Conservation (phyloP, 1,284 basidiomycete genomes). For the Gymnopus androsaceus region DNA sequence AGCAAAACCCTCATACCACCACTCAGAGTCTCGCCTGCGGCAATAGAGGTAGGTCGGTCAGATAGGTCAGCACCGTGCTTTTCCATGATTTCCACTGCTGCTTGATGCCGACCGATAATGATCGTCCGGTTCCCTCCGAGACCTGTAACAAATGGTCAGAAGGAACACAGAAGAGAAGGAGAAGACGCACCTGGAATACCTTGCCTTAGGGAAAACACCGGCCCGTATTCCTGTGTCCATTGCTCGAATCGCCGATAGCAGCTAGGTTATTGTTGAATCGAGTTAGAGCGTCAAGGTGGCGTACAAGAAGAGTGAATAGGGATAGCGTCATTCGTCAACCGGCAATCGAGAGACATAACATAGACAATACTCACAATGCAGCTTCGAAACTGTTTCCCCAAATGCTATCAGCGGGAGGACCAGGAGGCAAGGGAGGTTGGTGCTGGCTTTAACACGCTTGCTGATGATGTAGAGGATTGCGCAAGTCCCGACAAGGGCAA, state of each 20-base stretch:
- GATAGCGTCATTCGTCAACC: no score
- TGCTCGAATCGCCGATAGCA: conserved; percentile 48
- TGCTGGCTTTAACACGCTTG: conserved; percentile 4
- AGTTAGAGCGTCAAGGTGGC: no score
- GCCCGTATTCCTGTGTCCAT: conserved; percentile 48
- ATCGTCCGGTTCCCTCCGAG: conserved; percentile 29
- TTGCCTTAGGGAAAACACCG: conserved; percentile 44
- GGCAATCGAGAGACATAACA: neutral
- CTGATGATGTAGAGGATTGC: neutral
- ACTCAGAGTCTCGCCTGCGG: conserved; percentile 30
- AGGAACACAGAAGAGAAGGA: no score
- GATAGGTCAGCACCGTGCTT: conserved; percentile 31
- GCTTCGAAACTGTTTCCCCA: conserved; percentile 16
- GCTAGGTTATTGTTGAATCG: no score
- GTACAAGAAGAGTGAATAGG: no score
- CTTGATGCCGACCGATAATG: conserved; percentile 45
- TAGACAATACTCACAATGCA: conserved; percentile 11
- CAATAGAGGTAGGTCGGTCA: conserved; percentile 34
- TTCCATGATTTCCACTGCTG: conserved; percentile 42
- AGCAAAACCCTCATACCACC: conserved; percentile 26
- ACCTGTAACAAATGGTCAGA: neutral
- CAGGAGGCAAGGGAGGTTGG: conserved; percentile 15
- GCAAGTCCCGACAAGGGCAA: neutral
- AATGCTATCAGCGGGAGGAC: conserved; percentile 16
- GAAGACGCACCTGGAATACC: conserved; percentile 25